A percentile compares a stretch with the other conserved stretches of the same genome.
These are phyloP conservation scores for Spergularia azorica DNA, from an alignment of 179 eudicot genomes.

Conservation along the genomic window DNA sequence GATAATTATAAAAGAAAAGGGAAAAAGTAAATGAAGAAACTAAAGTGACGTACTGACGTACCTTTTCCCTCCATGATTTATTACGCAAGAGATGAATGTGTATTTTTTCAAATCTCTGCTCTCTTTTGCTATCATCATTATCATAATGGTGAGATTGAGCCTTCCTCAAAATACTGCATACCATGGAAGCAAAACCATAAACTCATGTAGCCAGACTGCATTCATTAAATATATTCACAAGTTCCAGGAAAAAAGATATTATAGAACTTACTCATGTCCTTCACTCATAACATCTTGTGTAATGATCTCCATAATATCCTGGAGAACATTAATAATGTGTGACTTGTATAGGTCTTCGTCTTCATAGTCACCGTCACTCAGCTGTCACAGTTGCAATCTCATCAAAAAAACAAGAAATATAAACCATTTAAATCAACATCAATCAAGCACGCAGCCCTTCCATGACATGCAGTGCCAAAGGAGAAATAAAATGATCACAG, in stretches of 20 bases:
- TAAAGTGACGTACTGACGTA: constrained; percentile 28
- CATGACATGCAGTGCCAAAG: background rate
- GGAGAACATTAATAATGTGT: constrained; percentile 79
- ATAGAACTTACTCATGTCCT: constrained; percentile 59
- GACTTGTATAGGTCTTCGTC: constrained; percentile 59
- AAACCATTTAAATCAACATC: constrained; percentile 6
- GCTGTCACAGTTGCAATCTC: constrained; percentile 40
- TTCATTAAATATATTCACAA: constrained; percentile 1
- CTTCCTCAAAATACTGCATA: constrained; percentile 50
- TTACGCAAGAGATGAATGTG: constrained; percentile 44
- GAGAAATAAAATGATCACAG: background rate
- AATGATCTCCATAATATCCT: constrained; percentile 92
- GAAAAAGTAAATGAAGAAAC: background rate
- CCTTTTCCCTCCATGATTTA: constrained; percentile 87
- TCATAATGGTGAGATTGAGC: constrained; percentile 37
- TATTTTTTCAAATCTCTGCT: constrained; percentile 79
- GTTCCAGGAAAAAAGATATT: background rate
- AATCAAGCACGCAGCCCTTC: background rate
- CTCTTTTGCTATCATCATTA: constrained; percentile 46
- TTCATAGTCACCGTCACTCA: constrained; percentile 49
- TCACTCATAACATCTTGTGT: constrained; percentile 74
- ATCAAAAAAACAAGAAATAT: constrained; percentile 18
- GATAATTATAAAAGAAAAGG: too few relatives aligned
- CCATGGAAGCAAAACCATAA: constrained; percentile 12
- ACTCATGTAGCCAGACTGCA: background rate